Evolutionary conservation across 768 basidiomycete genomes (phyloP).

Genomic region (Lyophyllum atratum): DNA sequence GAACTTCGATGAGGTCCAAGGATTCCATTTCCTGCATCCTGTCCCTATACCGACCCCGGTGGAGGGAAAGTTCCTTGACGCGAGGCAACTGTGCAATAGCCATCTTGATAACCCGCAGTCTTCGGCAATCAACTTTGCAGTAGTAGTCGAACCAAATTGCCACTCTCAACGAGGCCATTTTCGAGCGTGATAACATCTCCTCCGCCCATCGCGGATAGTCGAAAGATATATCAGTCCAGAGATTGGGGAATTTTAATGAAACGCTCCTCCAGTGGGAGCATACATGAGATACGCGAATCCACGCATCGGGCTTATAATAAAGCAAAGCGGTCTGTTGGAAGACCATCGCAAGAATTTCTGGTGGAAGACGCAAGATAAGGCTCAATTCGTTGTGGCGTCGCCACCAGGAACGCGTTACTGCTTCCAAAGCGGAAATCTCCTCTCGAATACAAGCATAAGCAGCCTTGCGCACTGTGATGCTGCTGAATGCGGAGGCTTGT

Average conservation of each 20-base stretch:
- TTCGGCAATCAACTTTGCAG: background rate
- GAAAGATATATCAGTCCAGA: conserved; percentile 7
- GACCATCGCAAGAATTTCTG: background rate
- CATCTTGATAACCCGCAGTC: too few relatives aligned
- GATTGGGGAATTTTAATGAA: background rate
- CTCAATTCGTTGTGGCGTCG: background rate
- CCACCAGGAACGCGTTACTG: background rate
- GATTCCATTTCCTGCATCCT: background rate
- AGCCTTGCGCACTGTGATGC: background rate
- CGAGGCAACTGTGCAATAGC: background rate
- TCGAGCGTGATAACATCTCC: conserved; percentile 1
- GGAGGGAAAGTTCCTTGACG: background rate
- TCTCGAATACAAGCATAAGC: background rate
- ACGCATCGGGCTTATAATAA: too few relatives aligned
- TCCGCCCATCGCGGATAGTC: background rate
- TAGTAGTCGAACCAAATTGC: background rate
- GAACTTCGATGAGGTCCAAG: background rate
- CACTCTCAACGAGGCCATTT: background rate
- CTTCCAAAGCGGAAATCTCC: background rate
- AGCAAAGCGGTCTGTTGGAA: background rate
- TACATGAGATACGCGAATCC: background rate
- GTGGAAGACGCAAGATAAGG: background rate
- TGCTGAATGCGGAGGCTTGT: background rate
- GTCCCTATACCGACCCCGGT: background rate
- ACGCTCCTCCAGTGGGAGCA: conserved; percentile 9